phyloP scores from a whole-genome alignment of 352 stramenopile species.

The Pythium grandisporangium region DNA sequence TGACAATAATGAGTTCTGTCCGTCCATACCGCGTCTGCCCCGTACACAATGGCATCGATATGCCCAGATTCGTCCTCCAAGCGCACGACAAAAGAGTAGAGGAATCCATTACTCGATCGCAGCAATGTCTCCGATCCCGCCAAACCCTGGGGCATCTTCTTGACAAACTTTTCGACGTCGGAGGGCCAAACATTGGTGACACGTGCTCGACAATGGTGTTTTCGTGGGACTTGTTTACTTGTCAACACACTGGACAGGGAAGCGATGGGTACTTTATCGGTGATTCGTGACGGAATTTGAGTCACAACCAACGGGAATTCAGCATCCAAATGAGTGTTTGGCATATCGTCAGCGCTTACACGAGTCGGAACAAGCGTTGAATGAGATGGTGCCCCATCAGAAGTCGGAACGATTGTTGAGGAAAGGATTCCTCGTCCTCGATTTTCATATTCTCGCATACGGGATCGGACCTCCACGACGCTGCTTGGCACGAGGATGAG shows the following conservation, averaged over 20 bases:
- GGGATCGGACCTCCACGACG: conserved; percentile 31
- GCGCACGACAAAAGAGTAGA: conserved; percentile 66
- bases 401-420: background rate
- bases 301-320: conserved; percentile 10
- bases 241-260: conserved; percentile 21
- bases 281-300: conserved; percentile 35
- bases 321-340: background rate
- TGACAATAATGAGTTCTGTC: conserved; percentile 11
- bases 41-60: conserved; percentile 62
- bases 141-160: conserved; percentile 19
- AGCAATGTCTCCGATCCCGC: no score
- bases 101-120: conserved; percentile 16
- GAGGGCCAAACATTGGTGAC: conserved; percentile 35
- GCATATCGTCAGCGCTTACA: background rate
- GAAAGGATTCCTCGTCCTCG: background rate
- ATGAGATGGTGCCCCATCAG: background rate
- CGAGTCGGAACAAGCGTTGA: background rate
- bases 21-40: conserved; percentile 66
- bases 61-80: conserved; percentile 33
- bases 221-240: conserved; percentile 28
- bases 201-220: conserved; percentile 53
- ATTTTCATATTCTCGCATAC: conserved; percentile 3
- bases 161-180: conserved; percentile 38
- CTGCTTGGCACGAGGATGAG: conserved; percentile 47
- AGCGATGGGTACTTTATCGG: conserved; percentile 32